phyloP scores from a whole-genome alignment of 164 flowering plant genomes.

The Kalanchoe fedtschenkoi region DNA sequence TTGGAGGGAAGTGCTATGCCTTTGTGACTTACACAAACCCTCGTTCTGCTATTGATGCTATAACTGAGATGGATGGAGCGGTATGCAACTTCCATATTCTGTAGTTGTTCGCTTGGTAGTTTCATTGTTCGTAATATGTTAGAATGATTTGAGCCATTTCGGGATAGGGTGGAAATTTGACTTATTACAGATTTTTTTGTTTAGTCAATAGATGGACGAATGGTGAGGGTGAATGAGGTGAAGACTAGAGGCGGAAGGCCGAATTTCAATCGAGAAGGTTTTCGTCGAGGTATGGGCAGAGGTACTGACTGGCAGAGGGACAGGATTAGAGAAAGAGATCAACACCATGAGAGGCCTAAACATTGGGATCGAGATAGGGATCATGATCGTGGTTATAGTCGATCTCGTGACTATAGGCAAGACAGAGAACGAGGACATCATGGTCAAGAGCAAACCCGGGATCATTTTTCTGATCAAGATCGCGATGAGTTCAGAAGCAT shows the following conservation, averaged over 20 bases:
- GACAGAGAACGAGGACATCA: conserved; percentile 27
- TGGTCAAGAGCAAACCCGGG: conserved; percentile 22
- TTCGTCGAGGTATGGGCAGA: conserved; percentile 33
- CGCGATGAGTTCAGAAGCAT: conserved; percentile 20
- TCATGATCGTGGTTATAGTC: conserved; percentile 12
- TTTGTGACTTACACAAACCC: conserved; percentile 90
- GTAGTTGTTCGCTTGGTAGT: neutral
- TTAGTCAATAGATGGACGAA: conserved; percentile 74
- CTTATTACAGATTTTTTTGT: conserved; percentile 16
- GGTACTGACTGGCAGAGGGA: conserved; percentile 39
- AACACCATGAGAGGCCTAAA: conserved; percentile 34
- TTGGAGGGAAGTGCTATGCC: conserved; percentile 88
- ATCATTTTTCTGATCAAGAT: conserved; percentile 24
- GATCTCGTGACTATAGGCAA: conserved; percentile 21
- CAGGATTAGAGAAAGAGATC: conserved; percentile 30
- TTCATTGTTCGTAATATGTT: neutral
- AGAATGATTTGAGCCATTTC: neutral
- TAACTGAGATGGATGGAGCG: conserved; percentile 83
- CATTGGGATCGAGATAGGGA: conserved; percentile 33
- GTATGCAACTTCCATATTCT: conserved; percentile 27
- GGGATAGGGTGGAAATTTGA: conserved; percentile 12
- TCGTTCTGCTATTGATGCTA: conserved; percentile 69
- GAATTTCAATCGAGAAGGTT: conserved; percentile 29
- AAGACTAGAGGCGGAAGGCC: conserved; percentile 53
- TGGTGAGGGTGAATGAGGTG: conserved; percentile 78